A percentile compares a stretch with the other conserved stretches of the same genome.
These are phyloP conservation scores for Verbena officinalis DNA, from an alignment of 257 asterid species.

Conservation along the genomic window DNA sequence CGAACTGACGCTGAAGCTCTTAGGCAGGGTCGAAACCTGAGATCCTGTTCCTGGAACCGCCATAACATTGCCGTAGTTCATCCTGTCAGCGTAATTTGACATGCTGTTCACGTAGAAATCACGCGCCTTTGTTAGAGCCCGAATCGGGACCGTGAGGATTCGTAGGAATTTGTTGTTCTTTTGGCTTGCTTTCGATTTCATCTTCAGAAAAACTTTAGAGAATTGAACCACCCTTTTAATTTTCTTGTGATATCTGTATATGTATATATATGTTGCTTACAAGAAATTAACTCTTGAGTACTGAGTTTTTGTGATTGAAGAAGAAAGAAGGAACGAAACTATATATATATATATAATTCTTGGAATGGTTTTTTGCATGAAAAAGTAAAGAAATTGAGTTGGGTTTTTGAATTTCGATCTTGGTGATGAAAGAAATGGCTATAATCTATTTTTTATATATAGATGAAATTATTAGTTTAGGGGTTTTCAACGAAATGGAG, in stretches of 20 bases:
- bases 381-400: not conserved
- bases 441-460: not conserved
- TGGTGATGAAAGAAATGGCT: not conserved
- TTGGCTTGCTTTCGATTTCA: constrained; percentile 48
- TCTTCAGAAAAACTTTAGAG: constrained; percentile 22
- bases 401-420: not conserved
- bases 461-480: no score
- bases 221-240: no score
- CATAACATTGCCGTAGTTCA: constrained; percentile 31
- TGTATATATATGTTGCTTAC: no score
- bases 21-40: constrained; percentile 37
- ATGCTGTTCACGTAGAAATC: constrained; percentile 49
- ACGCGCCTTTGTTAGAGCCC: constrained; percentile 46
- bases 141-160: constrained; percentile 52
- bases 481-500: no score
- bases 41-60: no score
- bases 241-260: not conserved
- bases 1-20: constrained; percentile 58
- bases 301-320: constrained; percentile 1
- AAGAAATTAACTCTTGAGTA: no score
- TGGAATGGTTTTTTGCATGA: no score
- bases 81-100: constrained; percentile 37
- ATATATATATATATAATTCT: no score
- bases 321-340: not conserved
- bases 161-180: constrained; percentile 53